A percentile compares a stretch with the other conserved stretches of the same genome.
Conservation (phyloP, 2,329 filamentous ascomycete species). For the Fusarium longipes region DNA sequence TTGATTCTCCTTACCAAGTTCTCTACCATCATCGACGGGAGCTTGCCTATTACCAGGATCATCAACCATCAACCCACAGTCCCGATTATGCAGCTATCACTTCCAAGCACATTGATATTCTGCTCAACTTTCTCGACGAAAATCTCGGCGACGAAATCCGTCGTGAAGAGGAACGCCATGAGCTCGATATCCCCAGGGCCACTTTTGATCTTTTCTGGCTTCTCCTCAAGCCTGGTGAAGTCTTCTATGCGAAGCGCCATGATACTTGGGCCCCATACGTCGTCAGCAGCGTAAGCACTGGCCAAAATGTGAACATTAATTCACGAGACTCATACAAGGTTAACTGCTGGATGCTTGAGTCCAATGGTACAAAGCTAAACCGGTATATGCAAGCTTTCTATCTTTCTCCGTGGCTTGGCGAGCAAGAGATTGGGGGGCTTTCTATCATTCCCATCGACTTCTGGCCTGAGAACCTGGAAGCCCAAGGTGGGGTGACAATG, state of each 20-base stretch:
- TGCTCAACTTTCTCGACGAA: constrained; percentile 57
- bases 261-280: constrained; percentile 57
- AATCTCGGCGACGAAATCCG: constrained; percentile 52
- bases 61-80: constrained; percentile 56
- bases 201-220: constrained; percentile 61
- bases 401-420: constrained; percentile 56
- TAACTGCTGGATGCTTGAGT: constrained; percentile 58
- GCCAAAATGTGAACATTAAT: constrained; percentile 14
- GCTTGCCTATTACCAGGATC: constrained; percentile 55
- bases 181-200: constrained; percentile 52
- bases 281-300: constrained; percentile 50
- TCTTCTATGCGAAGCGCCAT: constrained; percentile 57
- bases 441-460: constrained; percentile 57
- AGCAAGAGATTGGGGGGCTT: constrained; percentile 57
- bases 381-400: constrained; percentile 54
- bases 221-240: constrained; percentile 58
- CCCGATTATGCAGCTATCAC: constrained; percentile 56
- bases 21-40: constrained; percentile 60
- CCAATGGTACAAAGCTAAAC: constrained; percentile 48
- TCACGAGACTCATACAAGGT: constrained; percentile 45
- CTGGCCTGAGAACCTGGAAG: constrained; percentile 53
- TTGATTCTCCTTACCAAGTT: constrained; percentile 60
- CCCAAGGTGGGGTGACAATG: constrained; percentile 50
- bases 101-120: constrained; percentile 57
- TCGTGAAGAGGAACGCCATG: constrained; percentile 56